Evolutionary conservation across 345 rosid genomes (phyloP).

Genomic region (Dovyalis caffra): DNA sequence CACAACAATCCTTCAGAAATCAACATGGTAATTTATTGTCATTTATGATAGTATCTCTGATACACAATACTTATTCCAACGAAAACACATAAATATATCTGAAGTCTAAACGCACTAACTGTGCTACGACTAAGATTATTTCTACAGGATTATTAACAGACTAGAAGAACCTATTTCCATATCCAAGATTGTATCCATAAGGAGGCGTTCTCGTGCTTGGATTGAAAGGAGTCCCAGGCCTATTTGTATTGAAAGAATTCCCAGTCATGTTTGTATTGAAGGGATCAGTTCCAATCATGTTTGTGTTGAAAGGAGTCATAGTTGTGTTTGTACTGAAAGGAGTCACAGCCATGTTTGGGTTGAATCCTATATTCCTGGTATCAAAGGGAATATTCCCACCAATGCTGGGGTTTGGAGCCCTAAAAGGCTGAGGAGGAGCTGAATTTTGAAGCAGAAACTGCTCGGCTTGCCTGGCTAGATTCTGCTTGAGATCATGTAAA

Average conservation of each 20-base stretch:
- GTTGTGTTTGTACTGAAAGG: background rate
- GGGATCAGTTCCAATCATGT: background rate
- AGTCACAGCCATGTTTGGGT: background rate
- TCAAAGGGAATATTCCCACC: slow-evolving; percentile 12
- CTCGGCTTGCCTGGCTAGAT: slow-evolving; percentile 34
- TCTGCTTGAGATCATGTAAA: slow-evolving; percentile 37
- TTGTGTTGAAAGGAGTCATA: background rate
- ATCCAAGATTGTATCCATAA: background rate
- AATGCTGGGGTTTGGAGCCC: background rate
- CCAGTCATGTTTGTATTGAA: background rate
- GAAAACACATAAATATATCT: background rate
- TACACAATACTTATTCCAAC: background rate
- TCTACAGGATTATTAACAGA: background rate
- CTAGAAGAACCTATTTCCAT: background rate
- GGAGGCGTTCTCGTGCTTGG: background rate
- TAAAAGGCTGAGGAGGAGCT: slow-evolving; percentile 9
- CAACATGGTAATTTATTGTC: background rate
- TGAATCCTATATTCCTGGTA: background rate
- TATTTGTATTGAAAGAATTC: background rate
- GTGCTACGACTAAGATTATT: background rate
- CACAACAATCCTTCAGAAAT: background rate
- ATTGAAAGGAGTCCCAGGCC: background rate
- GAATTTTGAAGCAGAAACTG: slow-evolving; percentile 21
- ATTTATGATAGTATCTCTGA: background rate
- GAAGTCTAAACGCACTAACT: background rate